Percentiles rank a stretch among this genome's conserved stretches.
Conservation (phyloP, 192 early-diverging fungal genomes). For the Phycomyces blakesleeanus region DNA sequence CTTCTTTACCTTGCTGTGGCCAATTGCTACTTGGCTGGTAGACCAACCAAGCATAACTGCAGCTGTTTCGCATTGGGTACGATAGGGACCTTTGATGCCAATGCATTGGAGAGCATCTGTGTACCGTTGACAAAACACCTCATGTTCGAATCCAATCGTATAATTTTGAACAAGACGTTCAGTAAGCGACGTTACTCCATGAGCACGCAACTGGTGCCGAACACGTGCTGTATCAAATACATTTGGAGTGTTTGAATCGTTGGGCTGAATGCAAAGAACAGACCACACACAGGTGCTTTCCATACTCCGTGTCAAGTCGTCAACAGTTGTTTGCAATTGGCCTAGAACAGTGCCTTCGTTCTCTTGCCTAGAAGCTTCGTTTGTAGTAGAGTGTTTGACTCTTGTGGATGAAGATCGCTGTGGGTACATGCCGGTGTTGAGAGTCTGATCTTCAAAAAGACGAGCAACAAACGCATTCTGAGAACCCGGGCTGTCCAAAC, state of each 20-base stretch:
- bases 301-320: conserved; percentile 62
- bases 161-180: conserved; percentile 61
- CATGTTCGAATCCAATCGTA: conserved; percentile 68
- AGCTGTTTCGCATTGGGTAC: conserved; percentile 40
- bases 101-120: conserved; percentile 42
- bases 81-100: conserved; percentile 32
- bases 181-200: conserved; percentile 35
- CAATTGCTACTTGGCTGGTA: conserved; percentile 54
- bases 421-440: conserved; percentile 77
- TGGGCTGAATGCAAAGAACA: conserved; percentile 69
- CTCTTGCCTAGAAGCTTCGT: conserved; percentile 3
- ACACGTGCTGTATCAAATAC: conserved; percentile 68
- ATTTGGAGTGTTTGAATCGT: conserved; percentile 51
- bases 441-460: conserved; percentile 67
- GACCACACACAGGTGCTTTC: conserved; percentile 78
- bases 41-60: conserved; percentile 57
- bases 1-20: conserved; percentile 42
- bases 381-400: conserved; percentile 36
- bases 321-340: conserved; percentile 67
- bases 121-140: conserved; percentile 81
- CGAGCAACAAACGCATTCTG: conserved; percentile 68
- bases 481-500: conserved; percentile 45
- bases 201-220: conserved; percentile 61
- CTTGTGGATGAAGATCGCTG: conserved; percentile 63
- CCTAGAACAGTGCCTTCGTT: conserved; percentile 35